Conservation (phyloP, 805 yeast genomes). For the Candida taoyuanica region DNA sequence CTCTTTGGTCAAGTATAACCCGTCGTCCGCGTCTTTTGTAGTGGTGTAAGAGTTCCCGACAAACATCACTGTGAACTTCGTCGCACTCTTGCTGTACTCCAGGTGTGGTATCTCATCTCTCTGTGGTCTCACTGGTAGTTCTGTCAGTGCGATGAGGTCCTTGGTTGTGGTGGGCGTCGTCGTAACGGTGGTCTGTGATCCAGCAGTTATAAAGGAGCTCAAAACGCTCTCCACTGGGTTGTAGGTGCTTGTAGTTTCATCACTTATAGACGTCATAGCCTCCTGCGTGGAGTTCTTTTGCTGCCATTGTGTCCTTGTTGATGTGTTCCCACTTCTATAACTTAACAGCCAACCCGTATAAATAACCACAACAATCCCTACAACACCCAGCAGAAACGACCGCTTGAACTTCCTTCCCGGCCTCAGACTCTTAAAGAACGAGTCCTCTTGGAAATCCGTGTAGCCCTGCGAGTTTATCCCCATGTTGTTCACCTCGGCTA, state of each 20-base stretch:
- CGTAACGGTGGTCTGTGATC: not conserved
- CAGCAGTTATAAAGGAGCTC: not conserved
- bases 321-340: conserved; percentile 5
- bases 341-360: conserved; percentile 15
- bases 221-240: not conserved
- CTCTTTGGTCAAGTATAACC: conserved; percentile 32
- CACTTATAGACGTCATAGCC: not conserved
- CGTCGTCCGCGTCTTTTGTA: conserved; percentile 37
- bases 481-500: conserved; percentile 7
- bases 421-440: conserved; percentile 2
- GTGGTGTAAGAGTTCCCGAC: not conserved
- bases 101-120: conserved; percentile 12
- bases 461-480: conserved; percentile 9
- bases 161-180: conserved; percentile 3
- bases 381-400: conserved; percentile 1
- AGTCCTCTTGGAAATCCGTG: conserved; percentile 6
- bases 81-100: not conserved
- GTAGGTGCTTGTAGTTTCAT: not conserved
- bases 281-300: not conserved
- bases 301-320: not conserved
- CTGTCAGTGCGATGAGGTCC: conserved; percentile 8
- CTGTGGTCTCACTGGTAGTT: conserved; percentile 9
- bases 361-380: conserved; percentile 2
- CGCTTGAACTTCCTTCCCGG: conserved; percentile 7
- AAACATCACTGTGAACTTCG: not conserved